These are phyloP conservation scores for Candida piceae DNA, from an alignment of 805 yeast genomes.

Conservation along the genomic window DNA sequence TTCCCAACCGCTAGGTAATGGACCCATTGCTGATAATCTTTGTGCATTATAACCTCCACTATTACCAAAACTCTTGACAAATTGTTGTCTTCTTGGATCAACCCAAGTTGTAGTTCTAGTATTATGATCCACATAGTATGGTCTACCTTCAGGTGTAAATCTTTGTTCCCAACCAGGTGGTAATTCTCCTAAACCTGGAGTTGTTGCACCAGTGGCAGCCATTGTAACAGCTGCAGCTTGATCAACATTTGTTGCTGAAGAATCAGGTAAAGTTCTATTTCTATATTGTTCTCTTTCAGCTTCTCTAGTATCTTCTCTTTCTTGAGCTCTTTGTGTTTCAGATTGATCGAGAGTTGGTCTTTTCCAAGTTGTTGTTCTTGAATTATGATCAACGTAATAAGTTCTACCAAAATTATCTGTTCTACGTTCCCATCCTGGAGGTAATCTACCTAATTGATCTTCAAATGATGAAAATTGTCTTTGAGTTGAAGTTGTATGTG, in stretches of 20 bases:
- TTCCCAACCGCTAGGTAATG: slow-evolving; percentile 99
- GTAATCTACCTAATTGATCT: slow-evolving; percentile 93
- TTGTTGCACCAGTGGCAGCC: slow-evolving; percentile 81
- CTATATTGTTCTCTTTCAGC: slow-evolving; percentile 88
- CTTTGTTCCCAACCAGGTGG: slow-evolving; percentile 99
- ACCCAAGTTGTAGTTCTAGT: slow-evolving; percentile 99
- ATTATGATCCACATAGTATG: slow-evolving; percentile 97
- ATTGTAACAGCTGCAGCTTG: slow-evolving; percentile 40
- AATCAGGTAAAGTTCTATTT: slow-evolving; percentile 84
- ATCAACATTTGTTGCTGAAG: slow-evolving; percentile 48
- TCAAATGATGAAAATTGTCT: slow-evolving; percentile 90
- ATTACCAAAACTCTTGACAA: slow-evolving; percentile 91
- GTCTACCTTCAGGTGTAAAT: slow-evolving; percentile 95
- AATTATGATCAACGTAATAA: slow-evolving; percentile 95
- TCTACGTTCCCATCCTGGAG: slow-evolving; percentile 99
- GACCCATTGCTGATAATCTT: slow-evolving; percentile 96
- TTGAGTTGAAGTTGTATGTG: slow-evolving; percentile 25
- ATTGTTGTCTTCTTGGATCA: slow-evolving; percentile 98
- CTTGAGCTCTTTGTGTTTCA: slow-evolving; percentile 61
- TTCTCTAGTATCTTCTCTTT: slow-evolving; percentile 67
- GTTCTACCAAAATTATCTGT: slow-evolving; percentile 97
- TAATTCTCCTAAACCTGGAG: slow-evolving; percentile 92
- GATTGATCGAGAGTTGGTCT: slow-evolving; percentile 83
- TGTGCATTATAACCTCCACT: slow-evolving; percentile 93
- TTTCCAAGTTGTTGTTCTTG: slow-evolving; percentile 98